A percentile compares a stretch with the other conserved stretches of the same genome.
Conservation (phyloP, 176 grass and related monocot genomes). For the Juncus inflexus region DNA sequence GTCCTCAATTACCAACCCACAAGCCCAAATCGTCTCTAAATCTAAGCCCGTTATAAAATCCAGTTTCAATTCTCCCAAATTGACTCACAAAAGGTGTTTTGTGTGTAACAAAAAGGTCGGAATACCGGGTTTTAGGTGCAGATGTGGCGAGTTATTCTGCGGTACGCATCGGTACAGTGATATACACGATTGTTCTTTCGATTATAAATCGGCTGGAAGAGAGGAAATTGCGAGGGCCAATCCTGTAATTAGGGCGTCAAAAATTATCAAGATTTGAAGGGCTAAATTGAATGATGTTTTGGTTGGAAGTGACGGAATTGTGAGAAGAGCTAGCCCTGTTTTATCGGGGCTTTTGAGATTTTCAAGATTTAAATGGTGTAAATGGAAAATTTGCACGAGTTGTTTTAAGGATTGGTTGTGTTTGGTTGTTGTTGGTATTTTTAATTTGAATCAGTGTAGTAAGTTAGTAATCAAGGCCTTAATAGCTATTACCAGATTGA, state of each 20-base stretch:
- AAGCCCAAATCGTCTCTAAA: neutral
- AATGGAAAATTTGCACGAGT: too few relatives aligned
- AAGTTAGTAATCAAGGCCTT: too few relatives aligned
- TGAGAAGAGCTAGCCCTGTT: neutral
- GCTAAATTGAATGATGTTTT: conserved; percentile 4
- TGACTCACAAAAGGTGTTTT: conserved; percentile 38
- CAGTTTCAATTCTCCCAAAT: conserved; percentile 19
- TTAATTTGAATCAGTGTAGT: too few relatives aligned
- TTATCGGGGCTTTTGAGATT: neutral
- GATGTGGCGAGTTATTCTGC: conserved; percentile 47
- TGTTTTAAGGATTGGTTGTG: too few relatives aligned
- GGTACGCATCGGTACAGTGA: conserved; percentile 43
- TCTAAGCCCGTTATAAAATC: conserved; percentile 7
- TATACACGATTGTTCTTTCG: conserved; percentile 45
- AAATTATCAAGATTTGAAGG: conserved; percentile 54
- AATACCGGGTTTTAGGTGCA: conserved; percentile 42
- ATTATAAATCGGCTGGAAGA: conserved; percentile 46
- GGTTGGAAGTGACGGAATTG: neutral
- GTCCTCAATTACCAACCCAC: neutral
- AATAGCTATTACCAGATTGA: too few relatives aligned
- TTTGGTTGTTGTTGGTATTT: too few relatives aligned
- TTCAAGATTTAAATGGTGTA: too few relatives aligned
- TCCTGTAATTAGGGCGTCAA: conserved; percentile 44
- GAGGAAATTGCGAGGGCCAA: conserved; percentile 54
- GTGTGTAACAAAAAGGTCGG: conserved; percentile 39